Conservation (phyloP, 2,329 filamentous ascomycete species). For the Claviceps lovelessii region DNA sequence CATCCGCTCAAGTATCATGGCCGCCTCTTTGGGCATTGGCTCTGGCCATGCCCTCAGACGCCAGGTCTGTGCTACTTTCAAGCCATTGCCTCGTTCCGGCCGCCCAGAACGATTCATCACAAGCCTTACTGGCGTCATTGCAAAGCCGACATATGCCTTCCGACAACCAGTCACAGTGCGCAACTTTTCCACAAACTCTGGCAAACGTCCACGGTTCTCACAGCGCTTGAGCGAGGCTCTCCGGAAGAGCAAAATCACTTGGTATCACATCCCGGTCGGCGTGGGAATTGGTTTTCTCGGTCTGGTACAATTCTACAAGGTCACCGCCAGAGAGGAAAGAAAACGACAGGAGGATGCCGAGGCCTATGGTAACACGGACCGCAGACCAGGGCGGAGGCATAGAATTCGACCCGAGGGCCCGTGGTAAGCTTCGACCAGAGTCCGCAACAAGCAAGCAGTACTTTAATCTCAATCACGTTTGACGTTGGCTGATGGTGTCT, state of each 20-base stretch:
- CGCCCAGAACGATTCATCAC: conserved; percentile 9
- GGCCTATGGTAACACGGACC: conserved; percentile 27
- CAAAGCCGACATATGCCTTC: conserved; percentile 11
- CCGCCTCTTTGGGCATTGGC: conserved; percentile 21
- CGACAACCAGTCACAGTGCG: conserved; percentile 14
- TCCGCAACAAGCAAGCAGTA: neutral
- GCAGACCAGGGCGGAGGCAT: conserved; percentile 35
- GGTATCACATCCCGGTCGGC: conserved; percentile 81
- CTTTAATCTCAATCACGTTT: neutral
- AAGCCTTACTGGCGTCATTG: neutral
- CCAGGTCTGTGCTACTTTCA: conserved; percentile 16
- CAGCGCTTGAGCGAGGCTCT: conserved; percentile 36
- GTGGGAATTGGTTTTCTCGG: conserved; percentile 77
- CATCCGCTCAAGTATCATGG: conserved; percentile 8
- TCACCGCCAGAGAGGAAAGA: conserved; percentile 42
- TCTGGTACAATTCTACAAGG: conserved; percentile 69
- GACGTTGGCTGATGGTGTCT: neutral
- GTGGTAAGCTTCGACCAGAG: conserved; percentile 39
- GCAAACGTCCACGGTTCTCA: conserved; percentile 34
- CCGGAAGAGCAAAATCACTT: conserved; percentile 50
- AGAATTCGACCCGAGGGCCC: conserved; percentile 70
- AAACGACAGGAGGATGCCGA: conserved; percentile 31
- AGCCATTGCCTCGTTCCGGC: conserved; percentile 16
- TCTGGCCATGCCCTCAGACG: conserved; percentile 19
- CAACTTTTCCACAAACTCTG: conserved; percentile 22